These are phyloP conservation scores for Groenewaldozyma salmanticensis DNA, from an alignment of 805 yeast species.

Conservation along the genomic window DNA sequence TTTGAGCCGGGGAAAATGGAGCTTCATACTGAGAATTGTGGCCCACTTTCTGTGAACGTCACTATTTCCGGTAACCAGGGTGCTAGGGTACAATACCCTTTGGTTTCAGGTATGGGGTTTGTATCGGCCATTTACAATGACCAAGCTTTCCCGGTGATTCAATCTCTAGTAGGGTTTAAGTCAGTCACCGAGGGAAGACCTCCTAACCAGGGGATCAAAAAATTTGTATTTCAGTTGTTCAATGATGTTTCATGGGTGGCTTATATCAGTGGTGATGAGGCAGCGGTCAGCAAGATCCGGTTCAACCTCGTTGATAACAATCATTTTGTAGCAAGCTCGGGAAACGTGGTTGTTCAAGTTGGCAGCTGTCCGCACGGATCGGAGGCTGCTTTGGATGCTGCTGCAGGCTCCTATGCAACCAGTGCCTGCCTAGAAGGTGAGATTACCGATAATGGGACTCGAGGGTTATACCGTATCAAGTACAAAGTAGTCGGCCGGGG, in stretches of 20 bases:
- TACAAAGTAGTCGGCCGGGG: slow-evolving; percentile 37
- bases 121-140: slow-evolving; percentile 49
- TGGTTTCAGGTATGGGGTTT: slow-evolving; percentile 77
- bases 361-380: slow-evolving; percentile 12
- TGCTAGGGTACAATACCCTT: slow-evolving; percentile 42
- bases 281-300: slow-evolving; percentile 26
- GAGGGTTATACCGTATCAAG: slow-evolving; percentile 39
- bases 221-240: slow-evolving; percentile 33
- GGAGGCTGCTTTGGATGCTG: slow-evolving; percentile 38
- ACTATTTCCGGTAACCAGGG: slow-evolving; percentile 27
- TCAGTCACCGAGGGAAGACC: slow-evolving; percentile 30
- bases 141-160: slow-evolving; percentile 39
- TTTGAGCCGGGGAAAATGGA: slow-evolving; percentile 5
- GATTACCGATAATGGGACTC: slow-evolving; percentile 32
- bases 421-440: slow-evolving; percentile 41
- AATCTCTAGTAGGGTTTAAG: slow-evolving; percentile 38
- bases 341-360: slow-evolving; percentile 19
- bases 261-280: no score
- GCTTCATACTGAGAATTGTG: slow-evolving; percentile 27
- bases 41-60: slow-evolving; percentile 41
- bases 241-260: slow-evolving; percentile 41
- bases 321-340: slow-evolving; percentile 19
- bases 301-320: slow-evolving; percentile 13
- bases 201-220: slow-evolving; percentile 24
- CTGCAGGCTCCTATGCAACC: slow-evolving; percentile 63